These are phyloP conservation scores for Solanum raphanifolium DNA, from an alignment of 257 asterid genomes.

Conservation along the genomic window DNA sequence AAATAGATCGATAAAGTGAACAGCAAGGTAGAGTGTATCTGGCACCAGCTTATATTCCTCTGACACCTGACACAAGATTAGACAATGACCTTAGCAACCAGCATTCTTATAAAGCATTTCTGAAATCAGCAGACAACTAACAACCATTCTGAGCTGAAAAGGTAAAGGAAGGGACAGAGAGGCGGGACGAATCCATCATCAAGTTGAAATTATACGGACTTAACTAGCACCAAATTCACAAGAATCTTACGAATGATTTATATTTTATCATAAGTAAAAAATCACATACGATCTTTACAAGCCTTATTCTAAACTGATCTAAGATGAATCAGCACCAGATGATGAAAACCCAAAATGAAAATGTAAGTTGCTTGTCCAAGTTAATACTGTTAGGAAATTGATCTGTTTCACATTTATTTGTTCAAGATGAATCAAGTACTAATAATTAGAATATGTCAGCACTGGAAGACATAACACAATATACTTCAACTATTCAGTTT, in stretches of 20 bases:
- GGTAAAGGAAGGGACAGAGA: not conserved
- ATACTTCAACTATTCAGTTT: not conserved
- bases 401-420: not conserved
- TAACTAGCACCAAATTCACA: not conserved
- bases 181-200: not conserved
- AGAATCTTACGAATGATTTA: not conserved
- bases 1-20: constrained; percentile 64
- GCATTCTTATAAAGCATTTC: not conserved
- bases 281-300: not conserved
- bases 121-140: not conserved
- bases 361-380: not conserved
- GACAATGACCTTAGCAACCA: not conserved
- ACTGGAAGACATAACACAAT: not conserved
- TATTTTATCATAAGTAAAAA: not conserved
- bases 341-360: not conserved
- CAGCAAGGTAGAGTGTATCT: constrained; percentile 76
- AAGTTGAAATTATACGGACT: not conserved
- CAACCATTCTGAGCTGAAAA: not conserved
- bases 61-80: constrained; percentile 41
- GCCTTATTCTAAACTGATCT: not conserved
- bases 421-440: not conserved
- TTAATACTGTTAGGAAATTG: not conserved
- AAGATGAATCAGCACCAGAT: not conserved
- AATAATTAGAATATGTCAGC: not conserved
- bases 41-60: constrained; percentile 69